Conservation (phyloP, 2,329 filamentous ascomycete genomes). For the Scleromitrula shiraiana region DNA sequence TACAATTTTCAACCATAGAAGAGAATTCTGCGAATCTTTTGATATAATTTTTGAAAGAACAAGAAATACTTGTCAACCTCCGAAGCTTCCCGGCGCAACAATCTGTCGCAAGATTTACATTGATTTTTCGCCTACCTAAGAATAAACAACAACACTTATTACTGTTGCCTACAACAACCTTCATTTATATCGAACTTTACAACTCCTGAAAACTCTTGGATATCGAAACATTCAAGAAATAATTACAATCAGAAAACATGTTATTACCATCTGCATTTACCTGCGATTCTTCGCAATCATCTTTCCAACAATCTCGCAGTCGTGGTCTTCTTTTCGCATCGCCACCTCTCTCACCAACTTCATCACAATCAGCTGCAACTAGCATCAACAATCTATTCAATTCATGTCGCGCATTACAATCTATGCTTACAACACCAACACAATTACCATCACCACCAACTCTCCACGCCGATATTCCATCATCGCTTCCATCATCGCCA, state of each 20-base stretch:
- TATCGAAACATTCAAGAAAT: not conserved
- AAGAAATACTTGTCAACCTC: slow-evolving; percentile 2
- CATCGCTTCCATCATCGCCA: slow-evolving; percentile 14
- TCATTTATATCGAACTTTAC: not conserved
- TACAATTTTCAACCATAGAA: not conserved
- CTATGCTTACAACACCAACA: slow-evolving; percentile 40
- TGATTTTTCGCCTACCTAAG: slow-evolving; percentile 1
- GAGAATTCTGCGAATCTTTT: not conserved
- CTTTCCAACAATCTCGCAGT: slow-evolving; percentile 34
- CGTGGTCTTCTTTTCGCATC: slow-evolving; percentile 43
- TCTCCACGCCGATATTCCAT: slow-evolving; percentile 22
- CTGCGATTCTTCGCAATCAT: slow-evolving; percentile 39
- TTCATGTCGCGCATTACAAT: slow-evolving; percentile 54
- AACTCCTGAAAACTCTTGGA: too few relatives aligned
- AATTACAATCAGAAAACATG: slow-evolving; percentile 34
- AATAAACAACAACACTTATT: not conserved
- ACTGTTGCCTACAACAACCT: not conserved
- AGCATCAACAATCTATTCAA: slow-evolving; percentile 48
- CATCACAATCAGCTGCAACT: slow-evolving; percentile 37
- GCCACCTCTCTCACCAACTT: slow-evolving; percentile 45
- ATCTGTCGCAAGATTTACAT: slow-evolving; percentile 11
- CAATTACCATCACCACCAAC: slow-evolving; percentile 50
- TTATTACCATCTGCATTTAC: slow-evolving; percentile 50
- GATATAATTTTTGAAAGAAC: not conserved
- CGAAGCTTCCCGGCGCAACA: slow-evolving; percentile 21